phyloP scores from a whole-genome alignment of 257 asterid species.

The Solanum sparsipilum region DNA sequence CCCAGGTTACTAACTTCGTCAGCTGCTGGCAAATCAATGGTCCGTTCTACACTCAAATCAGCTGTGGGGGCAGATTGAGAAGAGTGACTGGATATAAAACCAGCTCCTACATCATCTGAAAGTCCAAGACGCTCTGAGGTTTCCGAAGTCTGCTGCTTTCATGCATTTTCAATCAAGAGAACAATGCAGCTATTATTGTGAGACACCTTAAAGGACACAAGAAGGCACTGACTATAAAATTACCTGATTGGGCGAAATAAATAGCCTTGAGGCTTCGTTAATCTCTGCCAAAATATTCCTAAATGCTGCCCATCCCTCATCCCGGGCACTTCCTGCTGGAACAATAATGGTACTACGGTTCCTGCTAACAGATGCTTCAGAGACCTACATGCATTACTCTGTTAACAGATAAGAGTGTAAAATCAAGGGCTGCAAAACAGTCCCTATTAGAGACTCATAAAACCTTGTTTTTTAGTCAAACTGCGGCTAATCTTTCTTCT shows the following conservation, averaged over 20 bases:
- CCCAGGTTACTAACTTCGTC: slow-evolving; percentile 56
- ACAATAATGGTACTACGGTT: slow-evolving; percentile 98
- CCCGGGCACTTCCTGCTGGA: slow-evolving; percentile 86
- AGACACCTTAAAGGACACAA: neutral
- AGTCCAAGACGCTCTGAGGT: slow-evolving; percentile 71
- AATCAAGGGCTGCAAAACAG: neutral
- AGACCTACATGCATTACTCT: slow-evolving; percentile 47
- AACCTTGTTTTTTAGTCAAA: neutral
- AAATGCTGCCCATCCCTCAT: slow-evolving; percentile 96
- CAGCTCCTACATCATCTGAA: slow-evolving; percentile 97
- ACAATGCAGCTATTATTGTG: slow-evolving; percentile 8
- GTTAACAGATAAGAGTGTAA: neutral
- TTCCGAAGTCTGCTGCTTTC: slow-evolving; percentile 47
- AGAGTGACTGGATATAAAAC: slow-evolving; percentile 87
- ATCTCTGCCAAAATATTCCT: slow-evolving; percentile 85
- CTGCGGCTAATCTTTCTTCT: neutral
- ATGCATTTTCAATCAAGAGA: slow-evolving; percentile 19
- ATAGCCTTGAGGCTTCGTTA: slow-evolving; percentile 75
- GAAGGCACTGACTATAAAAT: neutral
- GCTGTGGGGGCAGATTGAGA: slow-evolving; percentile 54
- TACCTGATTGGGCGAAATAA: slow-evolving; percentile 65
- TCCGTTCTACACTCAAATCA: slow-evolving; percentile 52
- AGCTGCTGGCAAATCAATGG: slow-evolving; percentile 66
- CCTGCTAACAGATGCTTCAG: slow-evolving; percentile 96
- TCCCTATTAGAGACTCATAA: neutral